phyloP scores from a whole-genome alignment of 495 filamentous ascomycete genomes.

The Hypoxylon perforatum region DNA sequence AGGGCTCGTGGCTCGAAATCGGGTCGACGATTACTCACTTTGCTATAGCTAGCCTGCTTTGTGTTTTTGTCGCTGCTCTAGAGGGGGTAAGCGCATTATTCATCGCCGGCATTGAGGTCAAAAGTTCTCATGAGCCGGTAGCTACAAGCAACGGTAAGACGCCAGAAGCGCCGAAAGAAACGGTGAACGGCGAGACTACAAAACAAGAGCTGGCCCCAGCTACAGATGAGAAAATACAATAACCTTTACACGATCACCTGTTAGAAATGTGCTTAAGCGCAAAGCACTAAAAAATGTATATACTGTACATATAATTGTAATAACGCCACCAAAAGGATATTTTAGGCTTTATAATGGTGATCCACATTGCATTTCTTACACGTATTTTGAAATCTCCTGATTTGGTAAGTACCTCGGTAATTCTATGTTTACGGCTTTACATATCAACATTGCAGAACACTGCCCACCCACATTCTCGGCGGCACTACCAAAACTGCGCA shows the following conservation, averaged over 20 bases:
- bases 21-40: conserved; percentile 96
- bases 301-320: conserved; percentile 10
- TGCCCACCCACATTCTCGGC: conserved; percentile 12
- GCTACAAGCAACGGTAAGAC: conserved; percentile 40
- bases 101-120: conserved; percentile 82
- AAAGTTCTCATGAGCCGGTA: conserved; percentile 42
- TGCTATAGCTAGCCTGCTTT: conserved; percentile 86
- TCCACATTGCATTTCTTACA: background rate
- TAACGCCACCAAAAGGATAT: background rate
- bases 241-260: conserved; percentile 5
- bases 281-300: conserved; percentile 21
- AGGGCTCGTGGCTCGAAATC: conserved; percentile 97
- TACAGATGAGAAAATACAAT: conserved; percentile 18
- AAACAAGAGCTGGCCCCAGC: conserved; percentile 11
- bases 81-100: conserved; percentile 89
- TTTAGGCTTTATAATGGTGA: background rate
- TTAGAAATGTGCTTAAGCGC: conserved; percentile 4
- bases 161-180: conserved; percentile 39
- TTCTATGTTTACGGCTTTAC: background rate
- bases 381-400: conserved; percentile 1
- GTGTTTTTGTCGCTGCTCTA: conserved; percentile 88
- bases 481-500: background rate
- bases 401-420: conserved; percentile 31
- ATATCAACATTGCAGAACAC: background rate
- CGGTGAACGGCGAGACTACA: conserved; percentile 31